A percentile compares a stretch with the other conserved stretches of the same genome.
These are phyloP conservation scores for Trichoderma harzianum DNA, from an alignment of 2,329 filamentous ascomycete species.

Conservation along the genomic window DNA sequence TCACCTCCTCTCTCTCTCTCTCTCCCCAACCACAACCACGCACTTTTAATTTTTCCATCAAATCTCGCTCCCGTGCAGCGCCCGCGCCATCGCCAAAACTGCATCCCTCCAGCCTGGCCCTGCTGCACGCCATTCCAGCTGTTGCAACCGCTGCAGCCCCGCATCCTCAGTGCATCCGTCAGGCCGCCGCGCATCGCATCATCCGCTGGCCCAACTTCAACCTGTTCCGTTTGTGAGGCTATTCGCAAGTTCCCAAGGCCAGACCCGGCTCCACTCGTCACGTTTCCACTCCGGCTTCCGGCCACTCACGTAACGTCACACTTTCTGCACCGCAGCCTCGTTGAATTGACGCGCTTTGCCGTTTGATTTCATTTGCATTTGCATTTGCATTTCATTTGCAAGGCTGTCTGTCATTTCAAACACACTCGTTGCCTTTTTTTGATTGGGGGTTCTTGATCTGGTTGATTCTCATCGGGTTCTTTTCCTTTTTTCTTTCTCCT, in stretches of 20 bases:
- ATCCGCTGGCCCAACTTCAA: slow-evolving; percentile 25
- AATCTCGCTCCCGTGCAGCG: slow-evolving; percentile 35
- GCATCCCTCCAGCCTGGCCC: slow-evolving; percentile 34
- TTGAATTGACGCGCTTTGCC: slow-evolving; percentile 6
- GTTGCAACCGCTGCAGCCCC: slow-evolving; percentile 25
- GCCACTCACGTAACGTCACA: slow-evolving; percentile 26
- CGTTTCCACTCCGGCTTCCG: slow-evolving; percentile 17
- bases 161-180: slow-evolving; percentile 25
- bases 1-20: background rate
- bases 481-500: background rate
- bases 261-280: slow-evolving; percentile 18
- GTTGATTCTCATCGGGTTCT: background rate
- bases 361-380: background rate
- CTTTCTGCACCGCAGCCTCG: slow-evolving; percentile 18
- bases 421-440: background rate
- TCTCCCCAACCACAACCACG: slow-evolving; percentile 11
- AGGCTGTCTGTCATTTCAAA: background rate
- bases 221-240: slow-evolving; percentile 35
- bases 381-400: background rate
- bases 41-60: slow-evolving; percentile 35
- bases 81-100: slow-evolving; percentile 37
- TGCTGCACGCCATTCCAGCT: slow-evolving; percentile 30
- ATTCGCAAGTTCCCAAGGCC: slow-evolving; percentile 33
- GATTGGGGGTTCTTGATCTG: background rate
- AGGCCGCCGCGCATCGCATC: slow-evolving; percentile 15